These are phyloP conservation scores for Nigrograna mackinnonii DNA, from an alignment of 2,329 filamentous ascomycete species.

Conservation along the genomic window DNA sequence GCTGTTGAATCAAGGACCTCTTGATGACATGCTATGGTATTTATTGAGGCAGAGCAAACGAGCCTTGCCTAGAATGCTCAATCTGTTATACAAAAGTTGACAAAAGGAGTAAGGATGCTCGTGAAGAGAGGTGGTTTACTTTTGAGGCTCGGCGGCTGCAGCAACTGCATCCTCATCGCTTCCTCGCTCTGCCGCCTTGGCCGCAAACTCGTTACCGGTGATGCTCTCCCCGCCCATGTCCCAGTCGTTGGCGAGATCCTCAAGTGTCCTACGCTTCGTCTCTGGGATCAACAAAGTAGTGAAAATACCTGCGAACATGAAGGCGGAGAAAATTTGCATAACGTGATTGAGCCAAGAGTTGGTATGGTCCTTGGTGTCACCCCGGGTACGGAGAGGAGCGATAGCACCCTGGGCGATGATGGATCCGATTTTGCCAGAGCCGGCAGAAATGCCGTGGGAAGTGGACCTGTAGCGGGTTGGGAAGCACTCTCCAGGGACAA, in stretches of 20 bases:
- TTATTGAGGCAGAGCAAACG: too few relatives aligned
- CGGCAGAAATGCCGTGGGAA: constrained; percentile 52
- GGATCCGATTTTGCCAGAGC: constrained; percentile 49
- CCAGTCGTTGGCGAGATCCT: constrained; percentile 2
- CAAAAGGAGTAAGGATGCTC: too few relatives aligned
- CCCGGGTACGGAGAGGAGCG: constrained; percentile 55
- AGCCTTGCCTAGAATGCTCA: too few relatives aligned
- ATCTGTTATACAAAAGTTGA: too few relatives aligned
- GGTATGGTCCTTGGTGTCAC: constrained; percentile 43
- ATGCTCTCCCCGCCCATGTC: constrained; percentile 1
- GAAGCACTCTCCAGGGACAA: constrained; percentile 55
- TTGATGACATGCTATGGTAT: too few relatives aligned
- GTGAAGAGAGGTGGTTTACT: too few relatives aligned
- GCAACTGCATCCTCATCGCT: neutral
- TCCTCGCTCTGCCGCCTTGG: neutral
- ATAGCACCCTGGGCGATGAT: constrained; percentile 55
- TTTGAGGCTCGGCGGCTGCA: too few relatives aligned
- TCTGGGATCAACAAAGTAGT: constrained; percentile 74
- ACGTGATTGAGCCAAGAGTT: constrained; percentile 72
- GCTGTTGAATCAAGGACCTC: too few relatives aligned
- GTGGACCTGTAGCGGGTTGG: constrained; percentile 54
- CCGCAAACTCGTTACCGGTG: constrained; percentile 1
- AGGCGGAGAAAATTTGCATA: constrained; percentile 76
- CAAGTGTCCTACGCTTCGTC: constrained; percentile 58
- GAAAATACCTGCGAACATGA: constrained; percentile 75